Percentiles rank a stretch among this genome's conserved stretches.
Evolutionary conservation across 2,329 filamentous ascomycete genomes (phyloP).

Genomic region (Monilinia polystroma): DNA sequence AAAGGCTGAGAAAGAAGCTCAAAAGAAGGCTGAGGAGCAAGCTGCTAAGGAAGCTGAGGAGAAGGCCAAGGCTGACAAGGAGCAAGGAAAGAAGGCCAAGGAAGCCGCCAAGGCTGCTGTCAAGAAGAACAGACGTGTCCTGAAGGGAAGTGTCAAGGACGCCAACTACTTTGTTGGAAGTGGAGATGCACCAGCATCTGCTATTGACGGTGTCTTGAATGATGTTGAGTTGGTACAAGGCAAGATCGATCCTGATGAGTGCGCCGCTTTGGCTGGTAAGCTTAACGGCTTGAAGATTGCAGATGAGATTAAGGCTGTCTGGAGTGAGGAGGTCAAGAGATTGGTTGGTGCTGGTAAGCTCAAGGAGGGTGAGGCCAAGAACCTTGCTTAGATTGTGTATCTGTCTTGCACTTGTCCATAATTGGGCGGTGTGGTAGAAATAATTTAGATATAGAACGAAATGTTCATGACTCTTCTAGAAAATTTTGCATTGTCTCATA

Average conservation of each 20-base stretch:
- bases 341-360: conserved; percentile 81
- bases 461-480: conserved; percentile 1
- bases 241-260: conserved; percentile 89
- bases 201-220: conserved; percentile 78
- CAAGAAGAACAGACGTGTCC: conserved; percentile 99
- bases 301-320: conserved; percentile 81
- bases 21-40: conserved; percentile 80
- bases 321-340: conserved; percentile 73
- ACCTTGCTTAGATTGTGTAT: conserved; percentile 44
- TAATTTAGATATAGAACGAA: conserved; percentile 21
- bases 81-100: conserved; percentile 91
- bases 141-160: conserved; percentile 92
- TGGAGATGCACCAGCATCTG: conserved; percentile 68
- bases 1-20: conserved; percentile 78
- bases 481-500: not conserved
- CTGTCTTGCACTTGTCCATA: conserved; percentile 12
- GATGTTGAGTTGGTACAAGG: conserved; percentile 85
- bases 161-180: conserved; percentile 86
- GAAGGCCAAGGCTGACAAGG: conserved; percentile 78
- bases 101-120: conserved; percentile 97
- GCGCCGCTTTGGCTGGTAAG: conserved; percentile 78
- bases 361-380: conserved; percentile 79
- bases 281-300: conserved; percentile 76
- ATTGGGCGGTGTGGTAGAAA: not conserved
- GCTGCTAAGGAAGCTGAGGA: conserved; percentile 81